Evolutionary conservation across 352 stramenopile genomes (phyloP), one percentile per base, ranked within the genome.

Genomic region (Porosira glacialis): DNA sequence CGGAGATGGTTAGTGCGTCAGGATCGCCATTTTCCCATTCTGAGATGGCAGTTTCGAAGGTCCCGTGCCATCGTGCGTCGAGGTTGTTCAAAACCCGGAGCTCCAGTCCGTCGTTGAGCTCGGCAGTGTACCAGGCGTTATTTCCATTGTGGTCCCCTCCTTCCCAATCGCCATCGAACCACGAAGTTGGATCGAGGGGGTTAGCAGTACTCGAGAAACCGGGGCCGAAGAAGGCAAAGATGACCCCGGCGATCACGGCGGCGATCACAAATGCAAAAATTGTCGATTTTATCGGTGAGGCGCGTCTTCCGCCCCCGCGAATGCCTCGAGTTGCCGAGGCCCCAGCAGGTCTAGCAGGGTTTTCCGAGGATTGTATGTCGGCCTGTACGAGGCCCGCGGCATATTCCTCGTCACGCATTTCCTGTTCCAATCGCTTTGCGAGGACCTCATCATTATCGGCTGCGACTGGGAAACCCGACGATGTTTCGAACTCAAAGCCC

Each of bases 1-100:
- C 63, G 28, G 49, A 51, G 0, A 90, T 56, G 0, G 73, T 87
- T 31, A 90, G 52, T 4, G 69, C 68, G 62, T 90, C 81, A 0
- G 85, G 85, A 3, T 31, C 60, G 17, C 85, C 85, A 62, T 80
- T 65, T 27, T 91, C 78, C 85, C 85, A 91, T 31, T 91, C 77
- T 0, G 31, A 24, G 36, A 89, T 58, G 35, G 80, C 63, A 28
- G 26, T 53, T 15, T 78, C 24, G 13, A 91, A 81, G 30, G 69
- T 78, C n/a, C 30, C 17, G 19, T 79, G 44, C 70, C 75, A 91
- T 3, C 49, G 59, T 3, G 27, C 51, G 11, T 76, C 66, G 6
- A 87, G 53, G 24, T 81, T 83, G 67, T 89, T 83, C 10, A 89
- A 22, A 10, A 91, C 61, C 21, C 75, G 57, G 0, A 91, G 36